These are phyloP conservation scores for Fusarium tricinctum DNA, from an alignment of 2,329 filamentous ascomycete genomes.

Conservation along the genomic window DNA sequence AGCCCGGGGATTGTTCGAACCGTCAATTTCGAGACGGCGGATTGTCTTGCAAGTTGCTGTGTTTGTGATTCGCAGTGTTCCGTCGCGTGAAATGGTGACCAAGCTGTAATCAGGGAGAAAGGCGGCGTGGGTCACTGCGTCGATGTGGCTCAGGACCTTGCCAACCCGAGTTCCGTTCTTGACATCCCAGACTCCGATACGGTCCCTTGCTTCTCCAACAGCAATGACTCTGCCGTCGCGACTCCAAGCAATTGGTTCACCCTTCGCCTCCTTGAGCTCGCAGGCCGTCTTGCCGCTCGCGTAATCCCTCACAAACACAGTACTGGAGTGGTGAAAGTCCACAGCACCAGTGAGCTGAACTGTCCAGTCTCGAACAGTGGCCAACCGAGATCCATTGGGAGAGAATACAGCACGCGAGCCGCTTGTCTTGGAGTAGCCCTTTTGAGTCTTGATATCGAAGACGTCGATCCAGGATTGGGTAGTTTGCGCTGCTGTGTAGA, in stretches of 20 bases:
- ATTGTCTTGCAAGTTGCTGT: conserved; percentile 53
- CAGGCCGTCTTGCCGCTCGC: conserved; percentile 50
- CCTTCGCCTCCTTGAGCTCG: conserved; percentile 52
- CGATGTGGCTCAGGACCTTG: conserved; percentile 55
- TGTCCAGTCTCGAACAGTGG: conserved; percentile 52
- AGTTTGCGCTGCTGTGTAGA: conserved; percentile 50
- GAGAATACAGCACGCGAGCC: conserved; percentile 53
- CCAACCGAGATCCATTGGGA: conserved; percentile 42
- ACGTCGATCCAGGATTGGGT: conserved; percentile 56
- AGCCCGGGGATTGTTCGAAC: conserved; percentile 51
- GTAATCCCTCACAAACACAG: conserved; percentile 52
- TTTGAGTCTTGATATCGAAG: conserved; percentile 50
- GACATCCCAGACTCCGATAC: conserved; percentile 54
- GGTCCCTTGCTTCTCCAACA: conserved; percentile 49
- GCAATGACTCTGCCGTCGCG: conserved; percentile 52
- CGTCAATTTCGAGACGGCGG: conserved; percentile 55
- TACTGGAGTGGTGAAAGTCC: conserved; percentile 52
- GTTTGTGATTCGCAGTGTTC: conserved; percentile 56
- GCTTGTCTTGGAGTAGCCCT: conserved; percentile 51
- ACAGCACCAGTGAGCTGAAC: conserved; percentile 50
- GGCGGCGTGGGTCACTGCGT: conserved; percentile 55
- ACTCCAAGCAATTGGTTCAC: conserved; percentile 54
- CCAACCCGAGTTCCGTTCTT: conserved; percentile 50
- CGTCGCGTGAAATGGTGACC: conserved; percentile 56
- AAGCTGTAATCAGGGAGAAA: conserved; percentile 53